Percentiles rank a stretch among this genome's conserved stretches.
These are phyloP conservation scores for Primulina eburnea DNA, from an alignment of 257 asterid species.

Conservation along the genomic window DNA sequence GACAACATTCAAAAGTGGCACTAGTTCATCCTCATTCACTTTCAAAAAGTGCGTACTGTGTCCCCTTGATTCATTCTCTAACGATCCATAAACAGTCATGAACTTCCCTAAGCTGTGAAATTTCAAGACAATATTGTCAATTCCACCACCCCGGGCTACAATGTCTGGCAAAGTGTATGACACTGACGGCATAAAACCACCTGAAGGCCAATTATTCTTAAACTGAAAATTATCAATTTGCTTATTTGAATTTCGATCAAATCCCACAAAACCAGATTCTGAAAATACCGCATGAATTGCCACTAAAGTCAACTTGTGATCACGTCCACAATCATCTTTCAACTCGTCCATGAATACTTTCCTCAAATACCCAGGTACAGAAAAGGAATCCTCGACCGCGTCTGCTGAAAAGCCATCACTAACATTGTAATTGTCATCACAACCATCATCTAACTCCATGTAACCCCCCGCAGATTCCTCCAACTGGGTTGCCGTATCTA, in stretches of 20 bases:
- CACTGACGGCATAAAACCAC: slow-evolving; percentile 36
- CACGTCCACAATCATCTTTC: slow-evolving; percentile 44
- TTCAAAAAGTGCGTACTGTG: slow-evolving; percentile 31
- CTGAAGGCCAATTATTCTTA: slow-evolving; percentile 41
- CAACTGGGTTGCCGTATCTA: slow-evolving; percentile 8
- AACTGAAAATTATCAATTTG: slow-evolving; percentile 36
- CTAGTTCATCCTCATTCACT: slow-evolving; percentile 56
- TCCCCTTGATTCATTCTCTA: slow-evolving; percentile 32
- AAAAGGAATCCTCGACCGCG: slow-evolving; percentile 43
- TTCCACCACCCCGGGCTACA: not conserved
- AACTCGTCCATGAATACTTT: slow-evolving; percentile 66
- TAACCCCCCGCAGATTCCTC: slow-evolving; percentile 22
- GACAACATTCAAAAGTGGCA: slow-evolving; percentile 64
- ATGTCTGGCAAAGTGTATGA: slow-evolving; percentile 63
- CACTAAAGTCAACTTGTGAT: slow-evolving; percentile 54
- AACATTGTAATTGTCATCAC: slow-evolving; percentile 11
- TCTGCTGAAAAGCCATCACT: slow-evolving; percentile 26
- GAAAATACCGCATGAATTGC: slow-evolving; percentile 80
- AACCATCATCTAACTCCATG: slow-evolving; percentile 39
- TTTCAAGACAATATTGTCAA: slow-evolving; percentile 41
- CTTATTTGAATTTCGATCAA: slow-evolving; percentile 38
- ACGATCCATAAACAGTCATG: slow-evolving; percentile 59
- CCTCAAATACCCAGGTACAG: slow-evolving; percentile 80
- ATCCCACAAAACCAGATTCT: slow-evolving; percentile 73
- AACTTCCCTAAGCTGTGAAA: slow-evolving; percentile 64